These are phyloP conservation scores for Boletus rubropictus DNA, from an alignment of 768 basidiomycete genomes.

Conservation along the genomic window DNA sequence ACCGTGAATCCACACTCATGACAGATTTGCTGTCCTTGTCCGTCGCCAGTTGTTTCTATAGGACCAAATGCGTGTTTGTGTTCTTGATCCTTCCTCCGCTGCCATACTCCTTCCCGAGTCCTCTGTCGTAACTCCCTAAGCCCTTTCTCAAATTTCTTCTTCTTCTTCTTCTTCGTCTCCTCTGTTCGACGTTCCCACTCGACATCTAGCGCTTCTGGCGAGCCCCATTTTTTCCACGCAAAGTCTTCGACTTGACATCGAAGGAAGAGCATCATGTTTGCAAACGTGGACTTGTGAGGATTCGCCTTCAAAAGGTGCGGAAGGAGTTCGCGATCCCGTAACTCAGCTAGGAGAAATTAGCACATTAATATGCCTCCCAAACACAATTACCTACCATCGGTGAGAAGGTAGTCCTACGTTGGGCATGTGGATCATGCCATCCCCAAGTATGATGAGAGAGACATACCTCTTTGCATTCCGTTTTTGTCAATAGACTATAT, in stretches of 20 bases:
- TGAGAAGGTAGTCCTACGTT: slow-evolving; percentile 83
- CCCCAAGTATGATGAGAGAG: background rate
- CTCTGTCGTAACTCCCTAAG: slow-evolving; percentile 76
- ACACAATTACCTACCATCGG: slow-evolving; percentile 60
- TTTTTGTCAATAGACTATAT: slow-evolving; percentile 94
- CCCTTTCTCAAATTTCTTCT: slow-evolving; percentile 91
- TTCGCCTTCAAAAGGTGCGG: slow-evolving; percentile 94
- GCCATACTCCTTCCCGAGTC: slow-evolving; percentile 88
- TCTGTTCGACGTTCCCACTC: slow-evolving; percentile 76
- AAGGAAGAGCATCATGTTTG: slow-evolving; percentile 99
- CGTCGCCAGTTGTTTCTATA: slow-evolving; percentile 48
- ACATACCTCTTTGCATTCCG: slow-evolving; percentile 90
- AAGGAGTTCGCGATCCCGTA: slow-evolving; percentile 85
- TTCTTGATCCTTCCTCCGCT: slow-evolving; percentile 77
- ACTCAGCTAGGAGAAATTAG: slow-evolving; percentile 57
- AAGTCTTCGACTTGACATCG: slow-evolving; percentile 93
- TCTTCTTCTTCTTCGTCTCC: slow-evolving; percentile 86
- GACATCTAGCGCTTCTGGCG: slow-evolving; percentile 80
- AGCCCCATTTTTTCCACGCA: slow-evolving; percentile 98
- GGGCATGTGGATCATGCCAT: background rate
- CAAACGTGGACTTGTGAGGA: slow-evolving; percentile 90
- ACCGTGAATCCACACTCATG: slow-evolving; percentile 87
- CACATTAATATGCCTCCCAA: background rate
- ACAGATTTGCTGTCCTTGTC: slow-evolving; percentile 67
- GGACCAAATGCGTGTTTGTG: slow-evolving; percentile 81